Conservation (phyloP, 768 basidiomycete genomes). For the Xanthoconium stramineum region DNA sequence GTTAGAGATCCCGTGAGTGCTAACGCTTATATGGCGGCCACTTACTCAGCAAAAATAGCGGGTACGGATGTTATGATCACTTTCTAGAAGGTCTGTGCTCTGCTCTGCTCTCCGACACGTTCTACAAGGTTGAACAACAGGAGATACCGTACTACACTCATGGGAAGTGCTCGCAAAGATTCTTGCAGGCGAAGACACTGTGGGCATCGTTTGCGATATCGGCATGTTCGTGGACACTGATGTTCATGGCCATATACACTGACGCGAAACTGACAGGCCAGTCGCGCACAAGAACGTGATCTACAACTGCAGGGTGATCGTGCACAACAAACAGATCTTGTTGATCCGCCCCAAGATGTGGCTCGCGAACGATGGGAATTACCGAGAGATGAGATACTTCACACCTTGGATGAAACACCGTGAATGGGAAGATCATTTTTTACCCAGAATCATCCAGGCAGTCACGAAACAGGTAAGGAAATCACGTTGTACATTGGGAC, state of each 20-base stretch:
- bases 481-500: no score
- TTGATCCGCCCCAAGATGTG: slow-evolving; percentile 99
- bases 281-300: slow-evolving; percentile 97
- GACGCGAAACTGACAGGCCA: slow-evolving; percentile 57
- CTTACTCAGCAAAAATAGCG: slow-evolving; percentile 43
- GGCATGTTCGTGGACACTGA: slow-evolving; percentile 69
- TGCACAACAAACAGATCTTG: slow-evolving; percentile 81
- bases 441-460: slow-evolving; percentile 85
- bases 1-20: slow-evolving; percentile 83
- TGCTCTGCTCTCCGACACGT: background rate
- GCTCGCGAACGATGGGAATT: slow-evolving; percentile 98
- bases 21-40: background rate
- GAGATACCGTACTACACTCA: slow-evolving; percentile 93
- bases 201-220: slow-evolving; percentile 92
- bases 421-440: slow-evolving; percentile 86
- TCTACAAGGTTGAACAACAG: slow-evolving; percentile 38
- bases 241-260: background rate
- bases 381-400: slow-evolving; percentile 86
- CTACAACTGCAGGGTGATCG: slow-evolving; percentile 93
- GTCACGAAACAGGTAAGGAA: slow-evolving; percentile 79
- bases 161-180: slow-evolving; percentile 98
- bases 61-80: slow-evolving; percentile 97
- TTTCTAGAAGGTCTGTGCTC: slow-evolving; percentile 79
- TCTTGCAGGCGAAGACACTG: slow-evolving; percentile 69
- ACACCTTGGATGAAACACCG: slow-evolving; percentile 93